Base-by-base conservation (phyloP, 192 early-diverging fungal species). In the Coemansia sp. region DNA sequence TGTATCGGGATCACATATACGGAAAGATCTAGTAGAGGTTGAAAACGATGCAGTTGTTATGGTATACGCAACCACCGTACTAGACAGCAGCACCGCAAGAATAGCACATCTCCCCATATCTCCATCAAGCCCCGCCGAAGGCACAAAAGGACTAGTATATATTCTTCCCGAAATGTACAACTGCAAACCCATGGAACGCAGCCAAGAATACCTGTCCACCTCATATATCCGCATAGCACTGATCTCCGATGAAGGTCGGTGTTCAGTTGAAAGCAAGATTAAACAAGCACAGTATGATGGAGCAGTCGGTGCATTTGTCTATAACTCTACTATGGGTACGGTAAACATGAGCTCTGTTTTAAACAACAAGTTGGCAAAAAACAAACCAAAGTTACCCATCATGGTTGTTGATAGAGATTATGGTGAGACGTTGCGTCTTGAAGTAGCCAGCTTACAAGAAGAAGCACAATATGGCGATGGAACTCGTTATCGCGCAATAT, bases 11-110 rank as follows among this genome's bases (percentile, higher is more conserved):
- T 50, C 60, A 10, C 65, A 60, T 39, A 67, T 75, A 36, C 72
- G 72, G 55, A 75, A 67, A 20, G 65, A 75, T 30, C 49, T 75
- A 14, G 72, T 75, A 37, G 64, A 67, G 18, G 55, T 75, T 18
- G 57, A 75, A 40, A 57, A 67, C 32, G 72, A 75, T 23, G 36
- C 58, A 9, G 56, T 75, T 11, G 44, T 64, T 7, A 51, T 59
- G 20, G 60, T 75, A 5, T 51, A 62, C 9, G 72, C 64, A 9
- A 67, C 72, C 23, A 55, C 72, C 1, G 53, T 48, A 24, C 37
- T 75, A 0, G 65, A 67, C 38, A 63, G 65, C 57, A 67, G 44
- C 46, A 30, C 55, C 3, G 46, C 46, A 14, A 45, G 57, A 24
- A 64, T 75, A 10, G 39, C 46, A 4, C 59, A 50, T 33, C 53